Percentiles rank a stretch among this genome's conserved stretches.
These are phyloP conservation scores for Fusarium floridanum DNA, from an alignment of 2,329 filamentous ascomycete genomes.

Conservation along the genomic window DNA sequence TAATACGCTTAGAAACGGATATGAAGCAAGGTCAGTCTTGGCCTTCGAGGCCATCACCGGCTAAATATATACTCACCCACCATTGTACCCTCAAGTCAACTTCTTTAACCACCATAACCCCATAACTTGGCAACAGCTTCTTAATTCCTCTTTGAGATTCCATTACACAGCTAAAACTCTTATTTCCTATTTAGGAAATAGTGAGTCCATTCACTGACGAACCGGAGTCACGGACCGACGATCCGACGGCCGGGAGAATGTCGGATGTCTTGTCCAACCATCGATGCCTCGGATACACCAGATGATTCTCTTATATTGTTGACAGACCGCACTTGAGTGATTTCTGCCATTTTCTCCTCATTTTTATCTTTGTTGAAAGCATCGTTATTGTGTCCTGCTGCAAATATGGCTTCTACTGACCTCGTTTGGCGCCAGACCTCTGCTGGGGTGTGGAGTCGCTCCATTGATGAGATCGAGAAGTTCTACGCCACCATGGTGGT, in stretches of 20 bases:
- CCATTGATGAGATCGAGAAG: slow-evolving; percentile 57
- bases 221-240: not conserved
- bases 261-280: not conserved
- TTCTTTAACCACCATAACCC: not conserved
- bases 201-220: not conserved
- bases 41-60: not conserved
- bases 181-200: not conserved
- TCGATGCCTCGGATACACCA: not conserved
- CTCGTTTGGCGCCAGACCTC: slow-evolving; percentile 43
- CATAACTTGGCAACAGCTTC: not conserved
- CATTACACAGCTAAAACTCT: not conserved
- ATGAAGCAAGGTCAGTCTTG: not conserved
- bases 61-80: not conserved
- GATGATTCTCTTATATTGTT: not conserved
- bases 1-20: not conserved
- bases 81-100: not conserved
- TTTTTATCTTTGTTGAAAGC: not conserved
- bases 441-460: slow-evolving; percentile 50
- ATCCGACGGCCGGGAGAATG: not conserved
- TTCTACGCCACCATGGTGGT: slow-evolving; percentile 55
- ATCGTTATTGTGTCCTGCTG: too few relatives aligned
- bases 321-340: not conserved
- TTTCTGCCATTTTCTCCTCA: not conserved
- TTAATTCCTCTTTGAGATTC: not conserved
- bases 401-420: not conserved